Conservation (phyloP, 495 filamentous ascomycete species). For the Daldinia concentrica region DNA sequence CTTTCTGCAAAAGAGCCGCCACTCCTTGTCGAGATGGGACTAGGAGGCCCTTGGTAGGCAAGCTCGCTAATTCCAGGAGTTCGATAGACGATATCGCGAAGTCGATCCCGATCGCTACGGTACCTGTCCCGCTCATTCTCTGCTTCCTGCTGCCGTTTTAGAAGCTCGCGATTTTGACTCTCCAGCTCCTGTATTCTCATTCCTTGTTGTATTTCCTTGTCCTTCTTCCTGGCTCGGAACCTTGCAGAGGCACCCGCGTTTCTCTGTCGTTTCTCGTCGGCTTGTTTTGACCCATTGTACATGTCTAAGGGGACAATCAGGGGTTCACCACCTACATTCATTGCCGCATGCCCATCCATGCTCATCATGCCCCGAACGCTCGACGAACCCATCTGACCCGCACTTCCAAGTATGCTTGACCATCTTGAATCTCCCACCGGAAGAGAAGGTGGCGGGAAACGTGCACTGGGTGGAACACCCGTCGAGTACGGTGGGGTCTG, state of each 20-base stretch:
- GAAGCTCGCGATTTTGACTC: conserved; percentile 61
- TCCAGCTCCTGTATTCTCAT: conserved; percentile 69
- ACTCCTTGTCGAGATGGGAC: conserved; percentile 51
- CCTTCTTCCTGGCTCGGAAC: conserved; percentile 88
- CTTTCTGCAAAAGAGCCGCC: conserved; percentile 48
- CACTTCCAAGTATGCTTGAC: conserved; percentile 37
- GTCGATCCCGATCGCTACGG: conserved; percentile 68
- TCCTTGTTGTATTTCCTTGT: conserved; percentile 81
- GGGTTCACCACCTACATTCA: conserved; percentile 57
- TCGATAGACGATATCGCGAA: conserved; percentile 68
- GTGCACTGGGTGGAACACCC: conserved; percentile 27
- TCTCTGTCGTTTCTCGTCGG: conserved; percentile 89
- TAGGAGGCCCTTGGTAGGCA: conserved; percentile 59
- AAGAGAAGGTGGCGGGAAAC: conserved; percentile 33
- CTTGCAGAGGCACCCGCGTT: conserved; percentile 93
- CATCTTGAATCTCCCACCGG: conserved; percentile 49
- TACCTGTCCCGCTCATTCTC: conserved; percentile 59
- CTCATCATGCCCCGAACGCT: conserved; percentile 50
- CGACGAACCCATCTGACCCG: conserved; percentile 37
- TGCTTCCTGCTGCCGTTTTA: conserved; percentile 58
- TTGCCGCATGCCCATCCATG: conserved; percentile 53
- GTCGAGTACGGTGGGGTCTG: conserved; percentile 43
- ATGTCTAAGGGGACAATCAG: conserved; percentile 74
- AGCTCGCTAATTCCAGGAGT: conserved; percentile 61
- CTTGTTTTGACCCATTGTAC: conserved; percentile 82